Evolutionary conservation across 75 land plant genomes (phyloP).

Genomic region (Gnetum montanum): DNA sequence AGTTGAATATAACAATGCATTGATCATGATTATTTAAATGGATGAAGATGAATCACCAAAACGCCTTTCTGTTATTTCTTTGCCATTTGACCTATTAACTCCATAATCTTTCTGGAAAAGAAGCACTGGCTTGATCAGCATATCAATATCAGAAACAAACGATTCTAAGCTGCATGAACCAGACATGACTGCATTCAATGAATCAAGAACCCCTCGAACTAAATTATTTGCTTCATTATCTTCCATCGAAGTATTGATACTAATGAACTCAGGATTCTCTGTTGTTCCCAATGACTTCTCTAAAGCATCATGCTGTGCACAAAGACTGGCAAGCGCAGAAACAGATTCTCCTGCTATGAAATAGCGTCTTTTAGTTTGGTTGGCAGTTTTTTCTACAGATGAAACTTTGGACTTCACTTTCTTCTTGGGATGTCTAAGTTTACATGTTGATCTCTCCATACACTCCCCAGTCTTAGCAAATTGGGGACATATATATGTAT

Average conservation of each 20-base stretch:
- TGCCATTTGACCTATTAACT: not conserved
- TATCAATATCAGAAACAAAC: constrained; percentile 3
- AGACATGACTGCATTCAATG: not conserved
- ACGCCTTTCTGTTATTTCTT: too few relatives aligned
- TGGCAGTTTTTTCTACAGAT: constrained; percentile 10
- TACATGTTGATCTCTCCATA: constrained; percentile 50
- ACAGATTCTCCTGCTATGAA: constrained; percentile 38
- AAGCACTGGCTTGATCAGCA: constrained; percentile 8
- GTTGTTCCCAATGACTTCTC: not conserved
- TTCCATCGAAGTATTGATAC: constrained; percentile 2
- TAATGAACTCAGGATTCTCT: constrained; percentile 7
- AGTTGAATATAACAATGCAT: too few relatives aligned
- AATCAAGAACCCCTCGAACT: not conserved
- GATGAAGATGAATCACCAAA: too few relatives aligned
- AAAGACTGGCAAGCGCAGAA: constrained; percentile 9
- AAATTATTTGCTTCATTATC: not conserved
- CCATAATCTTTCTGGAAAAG: constrained; percentile 3
- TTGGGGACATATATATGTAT: constrained; percentile 77
- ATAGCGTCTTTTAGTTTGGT: constrained; percentile 33
- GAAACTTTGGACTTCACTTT: constrained; percentile 26
- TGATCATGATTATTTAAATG: too few relatives aligned
- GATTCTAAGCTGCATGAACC: not conserved
- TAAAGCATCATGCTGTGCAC: constrained; percentile 1
- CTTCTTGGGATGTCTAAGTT: constrained; percentile 83
- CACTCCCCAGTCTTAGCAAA: constrained; percentile 74